Percentiles rank a stretch among this genome's conserved stretches.
Conservation (phyloP, 305 asterid genomes). For the Fraxinus latifolia region DNA sequence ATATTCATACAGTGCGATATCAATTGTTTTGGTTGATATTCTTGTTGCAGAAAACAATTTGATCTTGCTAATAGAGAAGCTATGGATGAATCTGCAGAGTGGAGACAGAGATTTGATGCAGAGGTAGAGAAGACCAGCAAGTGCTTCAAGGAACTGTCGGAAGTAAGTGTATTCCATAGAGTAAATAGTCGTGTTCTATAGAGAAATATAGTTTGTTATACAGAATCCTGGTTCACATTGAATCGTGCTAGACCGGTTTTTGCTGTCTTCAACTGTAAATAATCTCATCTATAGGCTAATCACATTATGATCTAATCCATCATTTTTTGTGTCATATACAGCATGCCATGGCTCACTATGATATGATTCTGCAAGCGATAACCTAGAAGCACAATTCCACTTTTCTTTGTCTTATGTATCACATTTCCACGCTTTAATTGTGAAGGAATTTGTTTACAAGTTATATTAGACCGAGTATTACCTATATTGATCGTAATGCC, state of each 20-base stretch:
- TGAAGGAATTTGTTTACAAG: background rate
- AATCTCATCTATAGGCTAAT: background rate
- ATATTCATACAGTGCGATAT: background rate
- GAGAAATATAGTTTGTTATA: background rate
- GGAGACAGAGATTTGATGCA: slow-evolving; percentile 74
- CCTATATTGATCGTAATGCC: background rate
- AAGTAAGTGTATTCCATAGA: slow-evolving; percentile 34
- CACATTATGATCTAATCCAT: background rate
- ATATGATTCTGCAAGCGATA: background rate
- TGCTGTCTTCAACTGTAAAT: background rate
- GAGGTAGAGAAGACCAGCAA: slow-evolving; percentile 48
- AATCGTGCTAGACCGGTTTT: background rate
- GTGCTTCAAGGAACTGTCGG: slow-evolving; percentile 54
- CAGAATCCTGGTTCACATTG: background rate
- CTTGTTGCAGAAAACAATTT: slow-evolving; percentile 68
- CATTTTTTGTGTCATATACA: background rate
- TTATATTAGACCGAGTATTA: background rate
- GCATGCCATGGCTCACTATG: background rate
- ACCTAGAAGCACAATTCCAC: background rate
- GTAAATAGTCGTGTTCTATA: background rate
- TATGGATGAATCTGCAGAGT: slow-evolving; percentile 96
- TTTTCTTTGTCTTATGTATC: background rate
- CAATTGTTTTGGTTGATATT: slow-evolving; percentile 9
- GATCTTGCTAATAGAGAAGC: slow-evolving; percentile 96
- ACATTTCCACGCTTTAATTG: background rate